Evolutionary conservation across 805 yeast genomes (phyloP), one percentile per base, ranked within the genome.

Genomic region (Ogataea salicorniae): DNA sequence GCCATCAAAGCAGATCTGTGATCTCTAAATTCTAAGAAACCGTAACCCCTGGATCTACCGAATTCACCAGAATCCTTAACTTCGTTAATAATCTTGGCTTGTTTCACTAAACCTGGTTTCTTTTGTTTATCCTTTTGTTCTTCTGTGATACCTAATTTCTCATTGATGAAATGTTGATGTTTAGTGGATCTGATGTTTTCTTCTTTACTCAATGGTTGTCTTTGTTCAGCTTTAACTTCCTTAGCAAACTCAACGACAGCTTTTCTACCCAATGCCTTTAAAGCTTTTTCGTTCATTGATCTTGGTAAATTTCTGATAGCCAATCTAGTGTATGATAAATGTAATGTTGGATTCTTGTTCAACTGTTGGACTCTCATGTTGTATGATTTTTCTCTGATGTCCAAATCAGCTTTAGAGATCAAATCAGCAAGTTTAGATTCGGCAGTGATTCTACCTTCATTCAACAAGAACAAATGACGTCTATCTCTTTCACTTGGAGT

Each of bases 21-120:
- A 67, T 91, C 96, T 68, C 90, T 82, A 67, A 76, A 90, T 69
- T 94, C 98, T 40, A 94, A 68, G 75, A 94, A 92, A 53, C 99
- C 99, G 61, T 92, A 94, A 51, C 99, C 99, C 73, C 97, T 84
- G 61, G 94, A 83, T 67, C 99, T 79, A 47, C 99, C 99, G 29
- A 75, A 68, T 23, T 84, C 84, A 18, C 95, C 95, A 8, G 92
- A 74, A 7, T 90, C 96, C 64, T 91, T 92, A 39, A 88, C 87
- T 69, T 94, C 99, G 75, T 80, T 86, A 52, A 94, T 86, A 54
- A 94, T 84, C 71, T 94, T 94, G 23, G 97, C 86, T 69, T 94
- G 98, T 66, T 80, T 84, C 4, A 94, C 96, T 37, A 94, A 88
- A 70, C 99, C 99, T 41, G 78, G 80, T 58, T 89, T 84, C 62